phyloP scores from a whole-genome alignment of 75 land plant genomes.

The Selaginella tamariscina region DNA sequence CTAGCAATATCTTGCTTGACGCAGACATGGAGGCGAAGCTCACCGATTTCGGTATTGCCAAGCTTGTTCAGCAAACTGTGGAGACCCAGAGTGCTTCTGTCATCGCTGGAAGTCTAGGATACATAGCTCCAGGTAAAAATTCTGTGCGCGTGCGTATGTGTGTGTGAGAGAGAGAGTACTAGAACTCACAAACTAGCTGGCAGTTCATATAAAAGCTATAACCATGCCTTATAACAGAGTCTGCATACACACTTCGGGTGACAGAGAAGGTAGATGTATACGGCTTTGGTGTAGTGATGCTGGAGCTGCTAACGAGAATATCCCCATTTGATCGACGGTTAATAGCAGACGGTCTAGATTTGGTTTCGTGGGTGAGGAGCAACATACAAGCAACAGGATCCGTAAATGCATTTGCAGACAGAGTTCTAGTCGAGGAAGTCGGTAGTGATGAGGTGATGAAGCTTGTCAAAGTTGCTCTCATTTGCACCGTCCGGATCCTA shows the following conservation, averaged over 20 bases:
- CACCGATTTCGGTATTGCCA: conserved; percentile 77
- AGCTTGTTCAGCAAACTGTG: conserved; percentile 64
- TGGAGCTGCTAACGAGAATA: not conserved
- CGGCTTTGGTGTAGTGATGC: not conserved
- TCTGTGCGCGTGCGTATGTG: not conserved
- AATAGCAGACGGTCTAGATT: not conserved
- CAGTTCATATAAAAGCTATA: not conserved
- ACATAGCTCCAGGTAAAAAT: conserved; percentile 85
- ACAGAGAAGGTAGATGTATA: not conserved
- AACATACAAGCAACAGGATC: not conserved
- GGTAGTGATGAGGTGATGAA: not conserved
- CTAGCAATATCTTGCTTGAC: conserved; percentile 55
- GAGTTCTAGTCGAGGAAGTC: not conserved
- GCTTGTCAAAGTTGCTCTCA: conserved; percentile 1
- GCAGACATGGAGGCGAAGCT: conserved; percentile 45
- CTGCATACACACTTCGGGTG: not conserved
- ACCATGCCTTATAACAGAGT: not conserved
- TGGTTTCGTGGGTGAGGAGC: not conserved
- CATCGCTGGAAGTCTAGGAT: conserved; percentile 85
- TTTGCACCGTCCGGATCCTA: conserved; percentile 5
- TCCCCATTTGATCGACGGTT: not conserved
- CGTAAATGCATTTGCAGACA: not conserved
- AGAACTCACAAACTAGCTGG: no score
- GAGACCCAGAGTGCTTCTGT: conserved; percentile 86
- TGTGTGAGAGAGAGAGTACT: no score